These are phyloP conservation scores for Nemania abortiva DNA, from an alignment of 2,329 filamentous ascomycete species.

Conservation along the genomic window DNA sequence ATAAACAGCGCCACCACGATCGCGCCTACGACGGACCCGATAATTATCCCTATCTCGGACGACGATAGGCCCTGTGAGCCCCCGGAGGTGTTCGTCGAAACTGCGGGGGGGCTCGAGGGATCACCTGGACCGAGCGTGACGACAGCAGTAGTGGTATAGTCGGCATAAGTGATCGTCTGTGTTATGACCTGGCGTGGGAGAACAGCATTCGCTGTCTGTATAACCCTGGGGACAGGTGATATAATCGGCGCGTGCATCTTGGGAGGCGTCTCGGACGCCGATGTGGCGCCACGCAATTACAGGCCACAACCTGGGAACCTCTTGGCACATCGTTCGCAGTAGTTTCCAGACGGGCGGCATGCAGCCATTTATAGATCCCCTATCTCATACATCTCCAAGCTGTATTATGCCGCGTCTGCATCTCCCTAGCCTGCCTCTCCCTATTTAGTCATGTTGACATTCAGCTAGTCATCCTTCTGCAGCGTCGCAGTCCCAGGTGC, in stretches of 20 bases:
- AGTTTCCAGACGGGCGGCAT: constrained; percentile 14
- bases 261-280: constrained; percentile 3
- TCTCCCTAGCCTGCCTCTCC: background rate
- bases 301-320: constrained; percentile 5
- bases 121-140: constrained; percentile 47
- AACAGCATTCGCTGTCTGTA: constrained; percentile 23
- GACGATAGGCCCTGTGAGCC: constrained; percentile 41
- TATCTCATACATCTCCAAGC: background rate
- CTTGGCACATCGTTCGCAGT: background rate
- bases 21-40: constrained; percentile 46
- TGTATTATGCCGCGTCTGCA: background rate
- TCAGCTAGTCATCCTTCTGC: constrained; percentile 38
- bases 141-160: constrained; percentile 46
- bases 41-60: constrained; percentile 46
- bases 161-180: constrained; percentile 48
- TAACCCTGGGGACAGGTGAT: background rate
- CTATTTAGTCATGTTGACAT: constrained; percentile 27
- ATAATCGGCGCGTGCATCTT: constrained; percentile 27
- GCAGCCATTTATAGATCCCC: constrained; percentile 26
- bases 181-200: constrained; percentile 47
- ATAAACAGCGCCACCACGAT: constrained; percentile 43
- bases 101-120: constrained; percentile 33
- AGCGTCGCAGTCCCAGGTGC: constrained; percentile 32
- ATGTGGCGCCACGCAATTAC: constrained; percentile 19
- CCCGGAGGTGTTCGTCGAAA: constrained; percentile 19